Evolutionary conservation across 306 rosid genomes (phyloP), one percentile per base, ranked within the genome.

Genomic region (Vachellia collinsii): DNA sequence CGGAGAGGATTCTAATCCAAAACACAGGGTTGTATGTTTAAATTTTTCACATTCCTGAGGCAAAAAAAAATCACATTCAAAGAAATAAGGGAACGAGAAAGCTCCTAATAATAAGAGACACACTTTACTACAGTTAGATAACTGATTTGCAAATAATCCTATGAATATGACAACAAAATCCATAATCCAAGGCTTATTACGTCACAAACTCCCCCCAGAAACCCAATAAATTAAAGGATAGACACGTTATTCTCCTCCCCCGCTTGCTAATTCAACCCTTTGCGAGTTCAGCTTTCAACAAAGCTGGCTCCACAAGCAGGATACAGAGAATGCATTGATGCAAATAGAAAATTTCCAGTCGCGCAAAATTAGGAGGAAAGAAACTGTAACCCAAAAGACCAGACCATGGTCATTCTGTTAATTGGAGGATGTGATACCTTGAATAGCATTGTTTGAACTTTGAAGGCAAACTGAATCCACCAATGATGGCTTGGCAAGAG

Each of bases 261-360:
- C 7, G 43, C 5, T 71, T 25, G 3, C 75, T 25, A 13, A 25
- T 25, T 44, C 58, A 46, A 22, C 23, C 17, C 46, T 22, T 13
- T 69, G 41, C 13, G 23, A 23, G 10, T 47, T 46, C 72, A 38
- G 8, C 25, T 8, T 42, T 47, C 61, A 25, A 7, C 61, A 19
- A 71, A 71, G 37, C 58, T 58, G 23, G 12, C 75, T 70, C 37
- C 56, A 70, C 75, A 23, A 46, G 25, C 75, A 6, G 23, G 42
- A 46, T 17, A 23, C 75, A 23, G 22, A 50, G 20, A 70, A 68
- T n/a, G 46, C 75, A 70, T 14, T 71, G 54, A 70, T 54, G 25
- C 25, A 51, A 5, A 51, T 51, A 14, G 20, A 51, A 51, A 51
- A 20, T 70, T 46, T 70, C 20, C 75, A 12, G 4, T 69, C 0